phyloP scores from a whole-genome alignment of 371 early-diverging fungal genomes.

The Mortierella sp. region DNA sequence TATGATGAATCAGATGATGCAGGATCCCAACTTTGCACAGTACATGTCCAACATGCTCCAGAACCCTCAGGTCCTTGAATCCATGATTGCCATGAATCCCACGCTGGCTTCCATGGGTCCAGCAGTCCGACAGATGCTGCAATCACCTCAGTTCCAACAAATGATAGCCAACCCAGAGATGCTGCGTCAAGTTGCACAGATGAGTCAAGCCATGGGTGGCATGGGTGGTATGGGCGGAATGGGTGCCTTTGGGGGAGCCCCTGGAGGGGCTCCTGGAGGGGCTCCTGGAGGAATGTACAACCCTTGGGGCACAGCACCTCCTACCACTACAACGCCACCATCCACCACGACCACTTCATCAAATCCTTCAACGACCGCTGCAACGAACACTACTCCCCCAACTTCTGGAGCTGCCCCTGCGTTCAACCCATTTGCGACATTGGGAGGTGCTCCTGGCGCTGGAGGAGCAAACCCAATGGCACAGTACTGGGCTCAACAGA shows the following conservation, averaged over 20 bases:
- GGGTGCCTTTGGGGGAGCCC: conserved; percentile 48
- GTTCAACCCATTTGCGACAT: conserved; percentile 76
- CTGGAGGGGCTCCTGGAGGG: too few relatives aligned
- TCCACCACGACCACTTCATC: conserved; percentile 24
- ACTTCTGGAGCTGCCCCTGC: conserved; percentile 48
- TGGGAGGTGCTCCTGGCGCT: conserved; percentile 56
- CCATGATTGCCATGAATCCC: conserved; percentile 86
- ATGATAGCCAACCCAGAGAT: conserved; percentile 89
- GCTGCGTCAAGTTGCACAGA: conserved; percentile 80
- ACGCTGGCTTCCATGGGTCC: conserved; percentile 85
- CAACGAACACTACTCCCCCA: conserved; percentile 37
- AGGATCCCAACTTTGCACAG: conserved; percentile 86
- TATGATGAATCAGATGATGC: conserved; percentile 77
- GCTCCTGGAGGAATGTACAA: too few relatives aligned
- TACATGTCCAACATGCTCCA: conserved; percentile 80
- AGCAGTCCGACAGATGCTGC: conserved; percentile 83
- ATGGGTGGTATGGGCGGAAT: conserved; percentile 52
- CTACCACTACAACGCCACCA: conserved; percentile 26
- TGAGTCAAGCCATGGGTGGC: conserved; percentile 71
- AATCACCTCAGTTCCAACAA: conserved; percentile 82
- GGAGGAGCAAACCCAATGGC: conserved; percentile 55
- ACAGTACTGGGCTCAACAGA: conserved; percentile 55
- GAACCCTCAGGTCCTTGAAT: conserved; percentile 87
- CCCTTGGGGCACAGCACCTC: conserved; percentile 54
- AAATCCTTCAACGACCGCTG: too few relatives aligned